Evolutionary conservation across 2,329 filamentous ascomycete genomes (phyloP), one percentile per base, ranked within the genome.

Genomic region (Bipolaris bicolor): DNA sequence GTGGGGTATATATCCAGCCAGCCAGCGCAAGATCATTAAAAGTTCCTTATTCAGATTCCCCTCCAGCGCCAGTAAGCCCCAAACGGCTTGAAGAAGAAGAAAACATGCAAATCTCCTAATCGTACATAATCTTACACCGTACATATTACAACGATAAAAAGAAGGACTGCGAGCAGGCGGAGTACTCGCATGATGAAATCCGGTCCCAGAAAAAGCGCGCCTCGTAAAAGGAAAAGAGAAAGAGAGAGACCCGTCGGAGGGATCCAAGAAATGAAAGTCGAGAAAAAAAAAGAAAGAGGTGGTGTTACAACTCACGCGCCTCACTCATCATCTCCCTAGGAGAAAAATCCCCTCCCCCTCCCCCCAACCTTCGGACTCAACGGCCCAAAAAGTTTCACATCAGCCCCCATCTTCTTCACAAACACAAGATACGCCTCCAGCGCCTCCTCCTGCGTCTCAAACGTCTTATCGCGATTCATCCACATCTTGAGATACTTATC

Each of bases 401-500:
- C 62, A 5, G 52, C 55, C 26, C 64, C 65, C 67, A 65, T 67
- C 52, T 66, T 68, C 51, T 62, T 65, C 13, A 60, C 61, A 49
- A 70, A 71, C 11, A 63, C 62, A 22, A 70, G 16, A 34, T 71
- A 71, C 20, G 61, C 62, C 52, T 71, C 61, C 13, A 71, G 55
- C 13, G 68, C 68, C 34, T 69, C 65, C 13, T 62, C 57, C 47
- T 69, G 63, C 5, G 61, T 65, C 5, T 39, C 44, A 37, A 55
- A 68, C 13, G 66, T 69, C 56, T 67, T 69, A 31, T 65, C 62
- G 13, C 61, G 61, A 22, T 71, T 68, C 66, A 65, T 71, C 68
- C 68, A 71, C 67, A 70, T 69, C 52, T 69, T 70, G 31, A 71
- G 52, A 36, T 71, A 71, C 50, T 70, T 71, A 45, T 69, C 68